phyloP scores from a whole-genome alignment of 208 protist species.

The Leishmania tropica region DNA sequence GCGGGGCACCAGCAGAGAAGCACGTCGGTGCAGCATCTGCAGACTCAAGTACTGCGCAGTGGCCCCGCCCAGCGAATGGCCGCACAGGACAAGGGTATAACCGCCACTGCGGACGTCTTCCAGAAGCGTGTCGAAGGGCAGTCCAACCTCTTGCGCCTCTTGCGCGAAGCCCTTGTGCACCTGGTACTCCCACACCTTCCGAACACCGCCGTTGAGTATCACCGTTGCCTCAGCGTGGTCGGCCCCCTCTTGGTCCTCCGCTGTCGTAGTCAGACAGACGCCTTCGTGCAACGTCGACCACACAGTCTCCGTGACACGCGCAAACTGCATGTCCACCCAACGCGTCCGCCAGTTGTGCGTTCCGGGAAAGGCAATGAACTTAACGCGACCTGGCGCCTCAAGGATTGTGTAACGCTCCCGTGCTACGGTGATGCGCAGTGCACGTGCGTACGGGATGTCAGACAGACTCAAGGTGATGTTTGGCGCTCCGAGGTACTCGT shows the following conservation, averaged over 20 bases:
- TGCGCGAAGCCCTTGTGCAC: slow-evolving; percentile 71
- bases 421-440: slow-evolving; percentile 48
- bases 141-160: slow-evolving; percentile 54
- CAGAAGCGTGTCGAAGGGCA: slow-evolving; percentile 51
- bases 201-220: slow-evolving; percentile 41
- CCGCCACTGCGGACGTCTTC: slow-evolving; percentile 51
- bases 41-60: slow-evolving; percentile 70
- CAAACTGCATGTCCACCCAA: slow-evolving; percentile 48
- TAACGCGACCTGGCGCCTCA: slow-evolving; percentile 66
- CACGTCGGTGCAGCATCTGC: slow-evolving; percentile 44
- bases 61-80: slow-evolving; percentile 79
- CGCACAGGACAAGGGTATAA: slow-evolving; percentile 75
- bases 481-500: slow-evolving; percentile 70
- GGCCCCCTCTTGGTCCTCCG: neutral
- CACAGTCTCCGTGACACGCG: slow-evolving; percentile 29
- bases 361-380: slow-evolving; percentile 81
- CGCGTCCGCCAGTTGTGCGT: slow-evolving; percentile 83
- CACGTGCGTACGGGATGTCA: slow-evolving; percentile 69
- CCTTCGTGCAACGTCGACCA: slow-evolving; percentile 51
- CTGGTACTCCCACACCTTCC: slow-evolving; percentile 53
- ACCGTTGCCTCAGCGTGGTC: slow-evolving; percentile 4
- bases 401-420: slow-evolving; percentile 65
- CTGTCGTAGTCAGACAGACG: slow-evolving; percentile 6
- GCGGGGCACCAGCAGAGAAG: slow-evolving; percentile 26
- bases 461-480: slow-evolving; percentile 63